Evolutionary conservation across 1,284 basidiomycete genomes (phyloP), one percentile per base, ranked within the genome.

Genomic region (Irpex sp.): DNA sequence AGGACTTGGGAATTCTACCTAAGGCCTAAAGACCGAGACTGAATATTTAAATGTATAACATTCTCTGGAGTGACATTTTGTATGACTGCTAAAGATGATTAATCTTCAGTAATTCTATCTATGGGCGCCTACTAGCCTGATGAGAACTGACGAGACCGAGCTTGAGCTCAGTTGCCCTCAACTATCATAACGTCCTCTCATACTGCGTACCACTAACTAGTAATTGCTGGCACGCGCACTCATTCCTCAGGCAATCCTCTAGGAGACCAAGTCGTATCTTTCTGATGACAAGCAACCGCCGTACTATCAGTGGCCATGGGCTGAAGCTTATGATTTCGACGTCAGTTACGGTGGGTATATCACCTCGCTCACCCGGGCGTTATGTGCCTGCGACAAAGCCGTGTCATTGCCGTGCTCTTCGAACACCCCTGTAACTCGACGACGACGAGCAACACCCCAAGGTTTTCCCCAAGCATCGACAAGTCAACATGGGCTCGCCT

Each of bases 1-100:
- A 77, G 90, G 54, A 90, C 87, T 64, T 92, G 90, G 90, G 88
- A 92, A 69, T 91, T 92, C 70, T 90, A 79, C 74, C 68, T 90
- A 53, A 73, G 71, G 75, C 75, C 53, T 63, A 70, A 64, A 46
- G n/a, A 33, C 31, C 31, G 31, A 33, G 31, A 33, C 31, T 33
- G 31, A 33, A 33, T 33, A 33, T 33, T 33, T 33, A 6, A 33
- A 33, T 33, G 31, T 33, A 33, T 33, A 33, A 33, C 31, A 33
- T 33, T 33, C 31, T 33, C 31, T 33, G 5, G 31, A 31, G 31
- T 31, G 31, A 31, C 31, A 31, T 31, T 31, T 31, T 31, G 3
- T 33, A 6, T 33, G 31, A 33, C 31, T 33, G 31, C 31, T 33
- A 33, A 33, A 33, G 31, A 33, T 33, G 31, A 33, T 33, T 33